Evolutionary conservation across 257 asterid genomes (phyloP).

Genomic region (Dorcoceras hygrometricum): DNA sequence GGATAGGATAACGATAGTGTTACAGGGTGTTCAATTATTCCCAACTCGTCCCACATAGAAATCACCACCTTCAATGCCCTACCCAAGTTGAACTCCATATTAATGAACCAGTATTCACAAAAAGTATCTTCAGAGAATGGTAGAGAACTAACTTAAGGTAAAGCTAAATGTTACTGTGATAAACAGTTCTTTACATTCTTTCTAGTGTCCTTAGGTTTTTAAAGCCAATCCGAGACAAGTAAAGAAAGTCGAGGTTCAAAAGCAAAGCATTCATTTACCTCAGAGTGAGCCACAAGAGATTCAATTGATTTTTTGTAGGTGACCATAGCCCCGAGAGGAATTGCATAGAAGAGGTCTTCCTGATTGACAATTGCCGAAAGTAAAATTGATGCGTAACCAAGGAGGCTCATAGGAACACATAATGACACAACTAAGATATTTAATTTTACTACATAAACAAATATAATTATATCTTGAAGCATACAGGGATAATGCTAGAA

Average conservation of each 20-base stretch:
- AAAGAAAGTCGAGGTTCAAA: background rate
- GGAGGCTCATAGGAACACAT: slow-evolving; percentile 15
- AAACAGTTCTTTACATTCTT: background rate
- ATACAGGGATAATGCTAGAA: slow-evolving; percentile 25
- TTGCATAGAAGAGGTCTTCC: slow-evolving; percentile 77
- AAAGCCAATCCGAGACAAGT: background rate
- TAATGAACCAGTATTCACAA: background rate
- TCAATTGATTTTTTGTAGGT: slow-evolving; percentile 61
- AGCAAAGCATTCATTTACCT: slow-evolving; percentile 48
- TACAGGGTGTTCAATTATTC: too few species aligned
- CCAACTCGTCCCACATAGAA: background rate
- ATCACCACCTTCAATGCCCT: background rate
- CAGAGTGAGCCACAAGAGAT: slow-evolving; percentile 49
- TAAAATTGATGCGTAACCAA: slow-evolving; percentile 22
- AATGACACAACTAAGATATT: slow-evolving; percentile 15
- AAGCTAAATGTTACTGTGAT: background rate
- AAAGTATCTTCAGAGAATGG: background rate
- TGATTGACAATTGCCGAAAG: slow-evolving; percentile 31
- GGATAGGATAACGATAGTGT: background rate
- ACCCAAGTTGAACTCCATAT: background rate
- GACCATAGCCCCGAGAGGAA: slow-evolving; percentile 64
- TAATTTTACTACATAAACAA: slow-evolving; percentile 16
- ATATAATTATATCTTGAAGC: slow-evolving; percentile 7
- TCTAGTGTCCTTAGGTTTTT: background rate
- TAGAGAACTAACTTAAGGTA: background rate